Conservation (phyloP, 2,329 filamentous ascomycete genomes). For the Fusarium sp. region DNA sequence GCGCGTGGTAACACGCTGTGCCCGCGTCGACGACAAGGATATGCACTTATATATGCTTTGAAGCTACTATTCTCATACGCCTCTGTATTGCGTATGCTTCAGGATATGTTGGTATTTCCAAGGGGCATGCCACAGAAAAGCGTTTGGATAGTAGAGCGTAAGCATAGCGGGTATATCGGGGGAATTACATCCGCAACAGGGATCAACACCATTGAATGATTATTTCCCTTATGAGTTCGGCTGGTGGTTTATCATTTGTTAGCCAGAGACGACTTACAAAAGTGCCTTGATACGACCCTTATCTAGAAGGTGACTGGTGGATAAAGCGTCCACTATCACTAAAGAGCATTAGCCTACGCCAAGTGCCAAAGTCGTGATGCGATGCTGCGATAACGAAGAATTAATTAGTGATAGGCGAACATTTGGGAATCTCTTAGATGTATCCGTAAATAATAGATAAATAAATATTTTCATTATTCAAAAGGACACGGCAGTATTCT, state of each 20-base stretch:
- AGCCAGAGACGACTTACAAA: conserved; percentile 31
- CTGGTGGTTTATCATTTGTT: background rate
- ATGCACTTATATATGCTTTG: too few species aligned
- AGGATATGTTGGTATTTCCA: too few species aligned
- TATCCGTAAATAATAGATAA: background rate
- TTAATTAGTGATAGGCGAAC: background rate
- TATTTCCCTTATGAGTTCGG: conserved; percentile 13
- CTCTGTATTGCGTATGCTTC: too few species aligned
- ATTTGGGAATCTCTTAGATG: conserved; percentile 17
- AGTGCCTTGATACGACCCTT: conserved; percentile 33
- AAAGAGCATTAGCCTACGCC: background rate
- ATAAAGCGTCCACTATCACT: conserved; percentile 1
- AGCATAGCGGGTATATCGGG: conserved; percentile 7
- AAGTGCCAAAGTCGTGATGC: background rate
- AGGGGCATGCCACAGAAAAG: background rate
- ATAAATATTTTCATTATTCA: background rate
- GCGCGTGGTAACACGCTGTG: background rate
- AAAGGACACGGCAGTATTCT: too few species aligned
- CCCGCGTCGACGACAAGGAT: background rate
- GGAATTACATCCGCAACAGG: conserved; percentile 9
- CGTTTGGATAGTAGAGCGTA: background rate
- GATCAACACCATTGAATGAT: background rate
- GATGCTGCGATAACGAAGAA: background rate
- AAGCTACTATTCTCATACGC: too few species aligned
- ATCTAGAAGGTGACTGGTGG: conserved; percentile 41